These are phyloP conservation scores for Rhytidiadelphus loreus DNA, from an alignment of 225 moss, liverwort and hornwort species.

Conservation along the genomic window DNA sequence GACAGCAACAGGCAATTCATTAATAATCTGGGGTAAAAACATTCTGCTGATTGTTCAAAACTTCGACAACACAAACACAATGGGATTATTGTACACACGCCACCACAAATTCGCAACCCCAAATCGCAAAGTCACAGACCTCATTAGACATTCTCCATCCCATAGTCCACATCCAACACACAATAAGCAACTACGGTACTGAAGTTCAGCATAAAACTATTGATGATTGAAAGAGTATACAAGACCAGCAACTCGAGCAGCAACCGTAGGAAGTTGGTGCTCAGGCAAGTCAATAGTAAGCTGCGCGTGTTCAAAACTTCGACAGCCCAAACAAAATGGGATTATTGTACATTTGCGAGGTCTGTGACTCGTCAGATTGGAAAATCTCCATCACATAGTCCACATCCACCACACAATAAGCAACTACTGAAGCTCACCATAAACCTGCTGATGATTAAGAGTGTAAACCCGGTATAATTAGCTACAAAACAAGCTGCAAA, in stretches of 20 bases:
- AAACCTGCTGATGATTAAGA: too few relatives aligned
- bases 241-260: background rate
- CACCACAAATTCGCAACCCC: background rate
- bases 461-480: background rate
- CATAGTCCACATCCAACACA: background rate
- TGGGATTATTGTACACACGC: background rate
- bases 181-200: background rate
- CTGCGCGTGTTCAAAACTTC: background rate
- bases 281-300: too few relatives aligned
- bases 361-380: background rate
- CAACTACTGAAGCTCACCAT: background rate
- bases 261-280: background rate
- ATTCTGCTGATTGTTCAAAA: background rate
- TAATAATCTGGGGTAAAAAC: background rate
- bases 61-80: background rate
- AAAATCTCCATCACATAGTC: background rate
- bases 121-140: background rate
- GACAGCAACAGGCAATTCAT: background rate
- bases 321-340: background rate
- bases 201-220: background rate
- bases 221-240: background rate
- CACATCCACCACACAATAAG: background rate
- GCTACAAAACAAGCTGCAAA: background rate
- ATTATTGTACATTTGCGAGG: background rate
- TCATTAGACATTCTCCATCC: background rate